These are phyloP conservation scores for Chlorella variabilis DNA, from an alignment of 163 green algal species.

Conservation along the genomic window DNA sequence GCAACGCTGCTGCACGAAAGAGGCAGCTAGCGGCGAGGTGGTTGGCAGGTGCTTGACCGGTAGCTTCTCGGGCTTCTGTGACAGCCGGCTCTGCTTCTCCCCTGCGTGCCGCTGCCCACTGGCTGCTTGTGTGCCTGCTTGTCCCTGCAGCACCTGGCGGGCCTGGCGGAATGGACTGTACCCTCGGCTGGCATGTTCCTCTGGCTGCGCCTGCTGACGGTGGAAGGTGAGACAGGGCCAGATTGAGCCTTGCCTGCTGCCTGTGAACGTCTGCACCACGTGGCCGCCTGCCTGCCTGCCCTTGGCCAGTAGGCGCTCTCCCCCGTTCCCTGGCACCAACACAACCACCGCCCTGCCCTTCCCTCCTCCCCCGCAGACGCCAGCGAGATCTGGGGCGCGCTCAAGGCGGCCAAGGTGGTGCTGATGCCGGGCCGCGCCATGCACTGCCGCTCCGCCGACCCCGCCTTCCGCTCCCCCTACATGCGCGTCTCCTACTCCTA, in stretches of 20 bases:
- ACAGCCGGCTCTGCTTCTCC: too few relatives aligned
- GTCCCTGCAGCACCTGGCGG: conserved; percentile 56
- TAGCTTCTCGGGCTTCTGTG: too few relatives aligned
- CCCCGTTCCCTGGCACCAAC: too few relatives aligned
- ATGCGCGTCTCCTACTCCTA: conserved; percentile 63
- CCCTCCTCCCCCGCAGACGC: conserved; percentile 42
- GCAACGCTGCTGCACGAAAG: too few relatives aligned
- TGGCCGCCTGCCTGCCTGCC: not conserved
- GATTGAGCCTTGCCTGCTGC: not conserved
- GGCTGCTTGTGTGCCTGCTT: not conserved
- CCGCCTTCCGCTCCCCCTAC: conserved; percentile 50
- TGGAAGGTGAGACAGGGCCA: not conserved
- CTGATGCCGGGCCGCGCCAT: conserved; percentile 61
- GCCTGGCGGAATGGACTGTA: conserved; percentile 61
- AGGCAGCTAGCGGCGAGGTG: too few relatives aligned
- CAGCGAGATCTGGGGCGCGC: conserved; percentile 47
- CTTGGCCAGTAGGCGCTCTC: too few relatives aligned
- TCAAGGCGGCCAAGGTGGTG: conserved; percentile 60
- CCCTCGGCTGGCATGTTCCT: conserved; percentile 80
- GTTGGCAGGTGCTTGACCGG: too few relatives aligned
- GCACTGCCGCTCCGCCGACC: conserved; percentile 34
- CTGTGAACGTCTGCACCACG: too few relatives aligned
- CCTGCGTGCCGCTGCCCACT: too few relatives aligned
- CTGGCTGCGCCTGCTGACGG: conserved; percentile 57
- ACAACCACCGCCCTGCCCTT: too few relatives aligned